phyloP scores from a whole-genome alignment of 2,329 filamentous ascomycete species.

The Colletotrichum musae region DNA sequence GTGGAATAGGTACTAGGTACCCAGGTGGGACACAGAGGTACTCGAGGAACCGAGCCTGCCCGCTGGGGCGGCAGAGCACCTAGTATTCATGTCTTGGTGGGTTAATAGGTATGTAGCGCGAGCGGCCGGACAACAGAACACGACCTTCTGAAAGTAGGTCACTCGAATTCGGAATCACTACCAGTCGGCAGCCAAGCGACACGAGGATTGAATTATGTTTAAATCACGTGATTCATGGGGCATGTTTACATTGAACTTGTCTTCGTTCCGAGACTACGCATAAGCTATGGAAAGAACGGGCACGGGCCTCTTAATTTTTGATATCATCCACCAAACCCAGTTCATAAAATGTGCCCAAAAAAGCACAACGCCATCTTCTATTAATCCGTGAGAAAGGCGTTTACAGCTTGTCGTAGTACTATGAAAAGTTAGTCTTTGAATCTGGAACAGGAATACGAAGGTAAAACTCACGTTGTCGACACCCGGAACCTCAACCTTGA shows the following conservation, averaged over 20 bases:
- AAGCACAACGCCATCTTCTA: slow-evolving; percentile 62
- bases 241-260: slow-evolving; percentile 37
- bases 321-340: slow-evolving; percentile 53
- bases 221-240: background rate
- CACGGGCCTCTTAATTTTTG: slow-evolving; percentile 45
- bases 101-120: too few relatives aligned
- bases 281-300: slow-evolving; percentile 42
- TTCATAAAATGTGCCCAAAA: slow-evolving; percentile 58
- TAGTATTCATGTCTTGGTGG: background rate
- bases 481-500: slow-evolving; percentile 95
- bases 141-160: too few relatives aligned
- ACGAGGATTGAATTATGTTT: too few relatives aligned
- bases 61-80: background rate
- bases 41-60: background rate
- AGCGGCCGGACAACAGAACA: too few relatives aligned
- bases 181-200: background rate
- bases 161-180: too few relatives aligned
- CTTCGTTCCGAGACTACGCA: slow-evolving; percentile 41
- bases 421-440: slow-evolving; percentile 45
- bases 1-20: slow-evolving; percentile 16
- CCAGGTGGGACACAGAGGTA: background rate
- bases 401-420: slow-evolving; percentile 99
- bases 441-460: background rate
- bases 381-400: slow-evolving; percentile 59
- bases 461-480: slow-evolving; percentile 89